These are phyloP conservation scores for Xylariaceae sp. DNA, from an alignment of 2,329 filamentous ascomycete genomes.

Conservation along the genomic window DNA sequence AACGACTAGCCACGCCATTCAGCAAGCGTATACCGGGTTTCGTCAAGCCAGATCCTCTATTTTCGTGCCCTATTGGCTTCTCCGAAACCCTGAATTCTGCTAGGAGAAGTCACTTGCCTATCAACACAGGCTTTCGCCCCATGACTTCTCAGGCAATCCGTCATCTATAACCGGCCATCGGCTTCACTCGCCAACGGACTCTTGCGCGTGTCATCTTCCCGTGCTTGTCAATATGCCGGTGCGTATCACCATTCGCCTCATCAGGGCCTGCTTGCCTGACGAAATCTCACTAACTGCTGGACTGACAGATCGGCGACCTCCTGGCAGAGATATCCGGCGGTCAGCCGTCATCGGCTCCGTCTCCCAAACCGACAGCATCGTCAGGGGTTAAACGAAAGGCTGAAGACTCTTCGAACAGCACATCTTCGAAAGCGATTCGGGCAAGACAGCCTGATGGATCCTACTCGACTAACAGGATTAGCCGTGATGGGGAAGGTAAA, in stretches of 20 bases:
- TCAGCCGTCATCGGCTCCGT: constrained; percentile 36
- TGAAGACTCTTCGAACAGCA: constrained; percentile 40
- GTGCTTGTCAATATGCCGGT: constrained; percentile 35
- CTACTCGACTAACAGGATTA: constrained; percentile 27
- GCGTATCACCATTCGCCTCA: constrained; percentile 21
- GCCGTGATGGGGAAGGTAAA: constrained; percentile 25
- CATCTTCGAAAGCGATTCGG: constrained; percentile 27
- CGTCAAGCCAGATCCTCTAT: neutral
- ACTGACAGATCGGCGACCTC: constrained; percentile 48
- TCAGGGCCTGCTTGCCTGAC: neutral
- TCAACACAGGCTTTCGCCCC: constrained; percentile 25
- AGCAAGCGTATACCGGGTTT: neutral
- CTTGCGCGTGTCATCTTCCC: constrained; percentile 12
- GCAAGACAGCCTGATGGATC: constrained; percentile 28
- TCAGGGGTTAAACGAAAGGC: constrained; percentile 52
- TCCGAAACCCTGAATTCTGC: neutral
- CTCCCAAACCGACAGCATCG: constrained; percentile 29
- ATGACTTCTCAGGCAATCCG: constrained; percentile 29
- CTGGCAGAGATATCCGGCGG: constrained; percentile 58
- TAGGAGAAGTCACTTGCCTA: constrained; percentile 17
- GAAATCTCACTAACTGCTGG: neutral
- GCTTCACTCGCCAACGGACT: constrained; percentile 15
- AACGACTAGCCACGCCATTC: neutral
- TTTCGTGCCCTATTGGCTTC: neutral
- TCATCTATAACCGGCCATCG: constrained; percentile 25